Conservation (phyloP, 2,329 filamentous ascomycete genomes). For the Colletotrichum sp. region DNA sequence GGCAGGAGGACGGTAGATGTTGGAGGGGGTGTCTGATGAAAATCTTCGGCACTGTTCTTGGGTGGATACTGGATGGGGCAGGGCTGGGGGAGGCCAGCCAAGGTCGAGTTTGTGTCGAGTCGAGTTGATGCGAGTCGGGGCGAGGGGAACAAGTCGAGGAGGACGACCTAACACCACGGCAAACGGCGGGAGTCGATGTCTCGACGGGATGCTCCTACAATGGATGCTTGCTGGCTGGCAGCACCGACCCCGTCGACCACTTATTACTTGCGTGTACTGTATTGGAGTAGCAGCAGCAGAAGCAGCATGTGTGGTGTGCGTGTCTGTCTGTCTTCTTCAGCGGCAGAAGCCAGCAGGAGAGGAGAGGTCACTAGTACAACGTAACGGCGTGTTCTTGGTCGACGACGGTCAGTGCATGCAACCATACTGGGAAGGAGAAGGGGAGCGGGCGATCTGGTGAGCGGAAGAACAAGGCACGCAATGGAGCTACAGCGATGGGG, state of each 20-base stretch:
- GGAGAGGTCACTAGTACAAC: conserved; percentile 12
- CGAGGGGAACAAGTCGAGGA: neutral
- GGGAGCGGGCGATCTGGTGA: conserved; percentile 40
- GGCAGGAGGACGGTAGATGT: conserved; percentile 44
- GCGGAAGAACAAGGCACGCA: conserved; percentile 22
- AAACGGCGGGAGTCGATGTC: neutral
- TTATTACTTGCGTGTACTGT: neutral
- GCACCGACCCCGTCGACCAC: conserved; percentile 28
- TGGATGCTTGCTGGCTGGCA: conserved; percentile 22
- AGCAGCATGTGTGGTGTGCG: neutral
- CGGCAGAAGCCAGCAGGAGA: conserved; percentile 25
- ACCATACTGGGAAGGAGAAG: conserved; percentile 57
- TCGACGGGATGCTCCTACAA: conserved; percentile 9
- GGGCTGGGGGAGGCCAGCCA: conserved; percentile 33
- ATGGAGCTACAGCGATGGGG: conserved; percentile 24
- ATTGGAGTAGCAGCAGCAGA: neutral
- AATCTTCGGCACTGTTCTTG: conserved; percentile 54
- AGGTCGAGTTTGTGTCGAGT: conserved; percentile 22
- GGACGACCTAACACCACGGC: neutral
- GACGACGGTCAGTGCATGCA: conserved; percentile 41
- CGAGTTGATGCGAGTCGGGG: conserved; percentile 13
- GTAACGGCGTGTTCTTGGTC: conserved; percentile 11
- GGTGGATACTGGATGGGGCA: conserved; percentile 41
- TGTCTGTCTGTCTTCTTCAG: conserved; percentile 28
- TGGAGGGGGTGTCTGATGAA: conserved; percentile 54